These are phyloP conservation scores for Breviolum minutum DNA, from an alignment of 73 alveolate species.

Conservation along the genomic window DNA sequence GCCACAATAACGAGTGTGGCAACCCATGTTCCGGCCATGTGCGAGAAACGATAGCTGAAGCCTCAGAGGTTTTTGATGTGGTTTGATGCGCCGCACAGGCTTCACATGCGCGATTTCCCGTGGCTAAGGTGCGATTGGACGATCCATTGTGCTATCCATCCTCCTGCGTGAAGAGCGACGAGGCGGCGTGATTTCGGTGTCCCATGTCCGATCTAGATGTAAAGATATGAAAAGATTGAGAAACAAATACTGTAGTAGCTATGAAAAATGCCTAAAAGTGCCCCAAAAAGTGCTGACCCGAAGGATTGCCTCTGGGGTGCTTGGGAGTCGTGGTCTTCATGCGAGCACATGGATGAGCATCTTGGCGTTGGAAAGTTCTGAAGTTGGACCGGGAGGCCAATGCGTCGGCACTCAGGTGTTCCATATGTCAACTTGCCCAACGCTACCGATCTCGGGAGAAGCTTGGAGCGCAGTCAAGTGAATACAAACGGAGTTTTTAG, in stretches of 20 bases:
- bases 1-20: constrained; percentile 90
- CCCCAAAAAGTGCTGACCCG: not conserved
- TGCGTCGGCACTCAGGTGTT: no score
- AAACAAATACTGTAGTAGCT: not conserved
- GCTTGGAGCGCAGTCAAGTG: not conserved
- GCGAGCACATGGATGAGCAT: constrained; percentile 71
- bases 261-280: not conserved
- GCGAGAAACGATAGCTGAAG: constrained; percentile 27
- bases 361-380: not conserved
- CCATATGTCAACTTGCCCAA: constrained; percentile 70
- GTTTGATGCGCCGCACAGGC: no score
- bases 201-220: no score
- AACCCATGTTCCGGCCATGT: constrained; percentile 80
- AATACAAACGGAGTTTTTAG: no score
- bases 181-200: not conserved
- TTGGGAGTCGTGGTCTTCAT: constrained; percentile 68
- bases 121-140: constrained; percentile 50
- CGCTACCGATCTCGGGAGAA: constrained; percentile 60
- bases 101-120: no score
- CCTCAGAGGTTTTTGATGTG: not conserved
- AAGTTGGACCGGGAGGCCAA: no score
- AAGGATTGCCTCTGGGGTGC: constrained; percentile 88
- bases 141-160: constrained; percentile 80
- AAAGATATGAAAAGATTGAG: no score
- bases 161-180: constrained; percentile 1